A percentile compares a stretch with the other conserved stretches of the same genome.
Evolutionary conservation across 768 basidiomycete species (phyloP).

Genomic region (Lyophyllum semitale): DNA sequence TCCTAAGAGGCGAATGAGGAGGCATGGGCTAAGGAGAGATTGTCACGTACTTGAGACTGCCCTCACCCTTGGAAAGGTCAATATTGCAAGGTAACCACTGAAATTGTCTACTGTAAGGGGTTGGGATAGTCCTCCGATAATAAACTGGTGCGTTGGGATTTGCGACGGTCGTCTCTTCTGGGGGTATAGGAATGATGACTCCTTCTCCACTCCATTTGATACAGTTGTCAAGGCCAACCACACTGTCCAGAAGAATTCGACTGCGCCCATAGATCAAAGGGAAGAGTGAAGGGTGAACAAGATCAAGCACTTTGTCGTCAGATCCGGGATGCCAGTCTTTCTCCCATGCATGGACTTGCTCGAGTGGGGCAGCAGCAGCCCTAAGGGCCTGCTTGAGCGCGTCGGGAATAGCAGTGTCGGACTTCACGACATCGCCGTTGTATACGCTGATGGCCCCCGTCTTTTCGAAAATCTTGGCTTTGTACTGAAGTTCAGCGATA

Average conservation of each 20-base stretch:
- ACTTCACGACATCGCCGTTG: conserved; percentile 21
- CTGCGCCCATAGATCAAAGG: conserved; percentile 33
- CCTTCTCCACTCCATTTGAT: conserved; percentile 16
- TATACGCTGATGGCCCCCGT: conserved; percentile 12
- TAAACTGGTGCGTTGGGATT: not conserved
- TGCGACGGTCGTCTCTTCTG: not conserved
- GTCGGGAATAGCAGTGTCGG: conserved; percentile 25
- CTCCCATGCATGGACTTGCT: conserved; percentile 28
- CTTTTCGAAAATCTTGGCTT: conserved; percentile 9
- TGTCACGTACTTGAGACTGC: conserved; percentile 18
- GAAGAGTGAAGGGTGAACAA: conserved; percentile 44
- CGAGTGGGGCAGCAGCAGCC: conserved; percentile 25
- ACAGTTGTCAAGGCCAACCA: conserved; percentile 16
- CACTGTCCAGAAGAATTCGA: conserved; percentile 6
- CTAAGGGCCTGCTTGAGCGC: conserved; percentile 18
- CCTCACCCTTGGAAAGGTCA: conserved; percentile 20
- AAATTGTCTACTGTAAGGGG: conserved; percentile 1
- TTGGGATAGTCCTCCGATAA: not conserved
- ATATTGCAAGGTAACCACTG: conserved; percentile 31
- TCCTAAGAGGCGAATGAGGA: conserved; percentile 14
- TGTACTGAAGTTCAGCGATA: conserved; percentile 18
- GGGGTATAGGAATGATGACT: conserved; percentile 5
- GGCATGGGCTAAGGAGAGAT: not conserved
- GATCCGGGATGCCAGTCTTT: conserved; percentile 47
- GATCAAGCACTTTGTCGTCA: conserved; percentile 39